These are phyloP conservation scores for Avena eriantha DNA, from an alignment of 176 grass and related monocot species.

Conservation along the genomic window DNA sequence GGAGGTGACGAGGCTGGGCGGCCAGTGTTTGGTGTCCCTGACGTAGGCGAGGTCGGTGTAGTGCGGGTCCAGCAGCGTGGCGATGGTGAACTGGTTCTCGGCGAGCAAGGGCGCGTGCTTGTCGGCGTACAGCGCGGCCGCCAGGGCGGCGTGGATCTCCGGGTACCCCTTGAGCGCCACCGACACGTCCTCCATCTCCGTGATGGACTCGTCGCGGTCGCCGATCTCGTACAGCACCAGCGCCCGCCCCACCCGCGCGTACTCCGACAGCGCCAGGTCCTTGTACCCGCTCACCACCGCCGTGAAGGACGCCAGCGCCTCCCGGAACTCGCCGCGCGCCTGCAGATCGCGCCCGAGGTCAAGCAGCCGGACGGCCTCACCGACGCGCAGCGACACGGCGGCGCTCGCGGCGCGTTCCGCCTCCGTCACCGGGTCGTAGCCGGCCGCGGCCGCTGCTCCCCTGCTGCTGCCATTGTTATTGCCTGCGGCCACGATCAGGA, in stretches of 20 bases:
- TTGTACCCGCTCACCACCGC: constrained; percentile 50
- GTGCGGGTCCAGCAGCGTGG: constrained; percentile 94
- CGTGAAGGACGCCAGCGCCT: constrained; percentile 80
- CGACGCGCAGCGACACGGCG: constrained; percentile 60
- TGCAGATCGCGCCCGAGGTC: constrained; percentile 60
- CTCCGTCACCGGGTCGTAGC: constrained; percentile 64
- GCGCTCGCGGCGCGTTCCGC: constrained; percentile 63
- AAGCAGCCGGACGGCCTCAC: constrained; percentile 53
- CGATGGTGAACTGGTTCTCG: constrained; percentile 96
- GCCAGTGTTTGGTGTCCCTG: constrained; percentile 93
- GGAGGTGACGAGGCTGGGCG: constrained; percentile 80
- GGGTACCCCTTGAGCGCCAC: constrained; percentile 96
- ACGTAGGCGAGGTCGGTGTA: constrained; percentile 95
- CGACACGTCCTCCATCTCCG: constrained; percentile 98
- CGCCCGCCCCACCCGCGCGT: constrained; percentile 89
- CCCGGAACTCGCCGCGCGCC: constrained; percentile 78
- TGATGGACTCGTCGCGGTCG: constrained; percentile 88
- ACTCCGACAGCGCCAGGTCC: constrained; percentile 67
- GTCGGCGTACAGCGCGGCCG: constrained; percentile 90
- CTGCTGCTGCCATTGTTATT: background rate
- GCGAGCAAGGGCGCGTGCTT: constrained; percentile 86
- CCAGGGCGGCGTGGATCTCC: constrained; percentile 96
- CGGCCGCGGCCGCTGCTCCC: background rate
- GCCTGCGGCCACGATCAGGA: constrained; percentile 22
- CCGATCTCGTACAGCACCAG: constrained; percentile 93